Percentiles rank a stretch among this genome's conserved stretches.
These are phyloP conservation scores for Wickerhamiella sorbophila DNA, from an alignment of 805 yeast species.

Conservation along the genomic window DNA sequence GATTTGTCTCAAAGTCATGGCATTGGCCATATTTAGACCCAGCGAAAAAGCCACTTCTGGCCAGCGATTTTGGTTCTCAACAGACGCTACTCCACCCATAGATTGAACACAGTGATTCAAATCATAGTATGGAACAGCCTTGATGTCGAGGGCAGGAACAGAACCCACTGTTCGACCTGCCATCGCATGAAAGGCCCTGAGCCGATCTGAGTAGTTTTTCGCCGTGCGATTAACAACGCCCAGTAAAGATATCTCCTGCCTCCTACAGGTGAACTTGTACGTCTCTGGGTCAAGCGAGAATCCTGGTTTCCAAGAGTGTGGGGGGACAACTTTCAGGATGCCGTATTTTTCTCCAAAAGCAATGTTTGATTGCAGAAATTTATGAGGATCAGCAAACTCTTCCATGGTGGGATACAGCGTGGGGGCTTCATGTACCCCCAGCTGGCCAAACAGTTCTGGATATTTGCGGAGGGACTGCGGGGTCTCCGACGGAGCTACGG, in stretches of 20 bases:
- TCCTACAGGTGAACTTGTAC: constrained; percentile 18
- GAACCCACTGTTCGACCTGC: not conserved
- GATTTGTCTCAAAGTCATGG: not conserved
- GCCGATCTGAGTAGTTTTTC: constrained; percentile 13
- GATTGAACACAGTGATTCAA: constrained; percentile 20
- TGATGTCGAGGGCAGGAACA: constrained; percentile 19
- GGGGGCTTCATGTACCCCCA: constrained; percentile 34
- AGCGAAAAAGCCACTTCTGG: not conserved
- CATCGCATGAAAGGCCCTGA: not conserved
- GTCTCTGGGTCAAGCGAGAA: constrained; percentile 23
- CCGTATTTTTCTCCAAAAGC: constrained; percentile 48
- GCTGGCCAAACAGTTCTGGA: not conserved
- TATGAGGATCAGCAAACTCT: constrained; percentile 51
- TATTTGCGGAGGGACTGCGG: no score
- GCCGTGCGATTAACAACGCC: constrained; percentile 24
- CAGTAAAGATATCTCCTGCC: constrained; percentile 24
- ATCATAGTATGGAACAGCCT: constrained; percentile 20
- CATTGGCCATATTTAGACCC: not conserved
- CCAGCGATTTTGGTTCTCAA: constrained; percentile 2
- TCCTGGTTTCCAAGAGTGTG: constrained; percentile 32
- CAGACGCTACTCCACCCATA: constrained; percentile 20
- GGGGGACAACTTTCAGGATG: constrained; percentile 62
- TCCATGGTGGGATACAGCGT: constrained; percentile 38
- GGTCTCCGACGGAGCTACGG: no score
- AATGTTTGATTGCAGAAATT: constrained; percentile 41